These are phyloP conservation scores for Penicillium capsulatum DNA, from an alignment of 2,329 filamentous ascomycete genomes.

Conservation along the genomic window DNA sequence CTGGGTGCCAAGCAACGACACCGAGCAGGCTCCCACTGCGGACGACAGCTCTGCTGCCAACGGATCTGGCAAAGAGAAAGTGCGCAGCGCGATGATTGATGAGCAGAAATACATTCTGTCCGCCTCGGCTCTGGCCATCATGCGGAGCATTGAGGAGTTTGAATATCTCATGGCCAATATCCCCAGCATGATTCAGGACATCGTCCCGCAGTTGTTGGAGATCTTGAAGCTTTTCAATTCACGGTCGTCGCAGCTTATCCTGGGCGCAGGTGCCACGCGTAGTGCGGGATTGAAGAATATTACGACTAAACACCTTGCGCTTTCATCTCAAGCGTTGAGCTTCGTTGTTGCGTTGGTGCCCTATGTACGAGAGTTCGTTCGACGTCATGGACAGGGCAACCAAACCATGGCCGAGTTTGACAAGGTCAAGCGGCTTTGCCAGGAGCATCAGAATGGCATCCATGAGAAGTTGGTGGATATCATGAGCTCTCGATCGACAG, in stretches of 20 bases:
- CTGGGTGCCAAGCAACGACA: constrained; percentile 42
- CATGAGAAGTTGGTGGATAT: constrained; percentile 93
- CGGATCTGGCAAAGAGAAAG: constrained; percentile 56
- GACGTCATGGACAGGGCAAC: constrained; percentile 61
- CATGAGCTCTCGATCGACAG: constrained; percentile 71
- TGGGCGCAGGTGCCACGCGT: constrained; percentile 85
- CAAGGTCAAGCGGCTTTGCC: constrained; percentile 74
- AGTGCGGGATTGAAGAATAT: constrained; percentile 93
- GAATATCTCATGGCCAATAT: constrained; percentile 78
- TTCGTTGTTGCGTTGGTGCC: constrained; percentile 86
- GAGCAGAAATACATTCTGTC: constrained; percentile 82
- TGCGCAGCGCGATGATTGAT: constrained; percentile 71
- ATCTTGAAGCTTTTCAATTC: constrained; percentile 95
- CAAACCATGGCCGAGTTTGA: constrained; percentile 78
- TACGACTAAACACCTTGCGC: constrained; percentile 87
- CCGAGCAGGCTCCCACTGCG: constrained; percentile 20
- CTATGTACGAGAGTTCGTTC: constrained; percentile 84
- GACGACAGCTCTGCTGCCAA: constrained; percentile 39
- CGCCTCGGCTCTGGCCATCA: constrained; percentile 73
- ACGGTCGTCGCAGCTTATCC: constrained; percentile 89
- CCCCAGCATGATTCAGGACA: constrained; percentile 81
- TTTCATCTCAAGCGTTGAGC: constrained; percentile 81
- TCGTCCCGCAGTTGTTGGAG: constrained; percentile 72
- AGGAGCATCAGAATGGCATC: constrained; percentile 86
- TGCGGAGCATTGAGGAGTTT: constrained; percentile 77